Conservation (phyloP, 2,329 filamentous ascomycete species). For the Phoma sp. region DNA sequence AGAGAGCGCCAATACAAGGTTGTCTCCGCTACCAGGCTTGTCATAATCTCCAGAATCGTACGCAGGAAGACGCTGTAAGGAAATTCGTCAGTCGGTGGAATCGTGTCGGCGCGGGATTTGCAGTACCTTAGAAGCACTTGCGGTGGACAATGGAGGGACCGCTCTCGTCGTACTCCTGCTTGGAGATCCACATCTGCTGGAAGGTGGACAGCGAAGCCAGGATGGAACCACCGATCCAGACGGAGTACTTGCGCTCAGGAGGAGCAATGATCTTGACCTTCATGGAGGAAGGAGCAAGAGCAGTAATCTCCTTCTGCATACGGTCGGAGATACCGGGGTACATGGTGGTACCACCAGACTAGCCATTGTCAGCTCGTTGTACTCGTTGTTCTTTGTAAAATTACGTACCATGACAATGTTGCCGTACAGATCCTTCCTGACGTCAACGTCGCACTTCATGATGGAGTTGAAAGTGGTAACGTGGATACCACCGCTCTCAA, state of each 20-base stretch:
- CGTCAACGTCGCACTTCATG: conserved; percentile 99
- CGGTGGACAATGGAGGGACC: conserved; percentile 99
- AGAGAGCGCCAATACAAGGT: conserved; percentile 46
- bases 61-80: conserved; percentile 41
- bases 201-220: conserved; percentile 99
- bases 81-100: conserved; percentile 30
- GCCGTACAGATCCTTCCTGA: conserved; percentile 99
- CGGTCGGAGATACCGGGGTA: conserved; percentile 99
- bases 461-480: conserved; percentile 99
- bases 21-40: conserved; percentile 48
- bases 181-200: conserved; percentile 99
- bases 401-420: conserved; percentile 99
- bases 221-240: conserved; percentile 99
- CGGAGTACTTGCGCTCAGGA: conserved; percentile 99
- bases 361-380: conserved; percentile 43
- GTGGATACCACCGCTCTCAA: conserved; percentile 98
- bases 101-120: neutral
- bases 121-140: conserved; percentile 98
- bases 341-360: conserved; percentile 99
- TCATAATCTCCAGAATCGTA: conserved; percentile 44
- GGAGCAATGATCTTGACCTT: conserved; percentile 99
- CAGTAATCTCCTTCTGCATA: conserved; percentile 99
- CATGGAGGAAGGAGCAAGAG: conserved; percentile 98
- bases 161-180: conserved; percentile 99
- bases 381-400: neutral